Conservation (phyloP, 495 filamentous ascomycete genomes). For the Gamarada debralockiae region DNA sequence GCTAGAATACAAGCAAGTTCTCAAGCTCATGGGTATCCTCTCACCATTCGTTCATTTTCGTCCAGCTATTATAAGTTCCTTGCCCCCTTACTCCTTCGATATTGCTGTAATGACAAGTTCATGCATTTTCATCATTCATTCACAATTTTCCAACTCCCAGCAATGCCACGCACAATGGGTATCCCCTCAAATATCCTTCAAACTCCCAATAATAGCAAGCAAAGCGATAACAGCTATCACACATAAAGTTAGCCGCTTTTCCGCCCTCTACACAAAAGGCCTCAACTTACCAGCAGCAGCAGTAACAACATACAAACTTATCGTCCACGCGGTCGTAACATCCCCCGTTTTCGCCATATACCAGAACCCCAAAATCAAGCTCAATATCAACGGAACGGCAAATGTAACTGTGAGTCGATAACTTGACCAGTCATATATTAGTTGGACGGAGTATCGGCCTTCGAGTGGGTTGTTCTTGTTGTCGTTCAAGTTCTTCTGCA, state of each 20-base stretch:
- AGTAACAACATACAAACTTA: conserved; percentile 20
- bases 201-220: conserved; percentile 18
- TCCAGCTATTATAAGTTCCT: too few species aligned
- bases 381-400: conserved; percentile 9
- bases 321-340: conserved; percentile 18
- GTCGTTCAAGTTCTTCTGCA: conserved; percentile 17
- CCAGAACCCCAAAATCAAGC: conserved; percentile 12
- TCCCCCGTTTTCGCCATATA: conserved; percentile 18
- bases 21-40: too few species aligned
- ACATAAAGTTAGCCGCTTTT: too few species aligned
- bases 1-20: too few species aligned
- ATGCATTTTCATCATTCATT: too few species aligned
- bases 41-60: too few species aligned
- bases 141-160: background rate
- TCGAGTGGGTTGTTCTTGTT: conserved; percentile 17
- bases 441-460: conserved; percentile 15
- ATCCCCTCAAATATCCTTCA: conserved; percentile 19
- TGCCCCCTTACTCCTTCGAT: too few species aligned
- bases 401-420: conserved; percentile 14
- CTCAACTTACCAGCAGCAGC: conserved; percentile 14
- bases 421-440: conserved; percentile 20
- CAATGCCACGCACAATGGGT: background rate
- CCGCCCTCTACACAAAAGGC: too few species aligned
- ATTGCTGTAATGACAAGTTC: too few species aligned
- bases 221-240: conserved; percentile 17